These are phyloP conservation scores for Leucosporidium creatinivorum DNA, from an alignment of 768 basidiomycete species.

Conservation along the genomic window DNA sequence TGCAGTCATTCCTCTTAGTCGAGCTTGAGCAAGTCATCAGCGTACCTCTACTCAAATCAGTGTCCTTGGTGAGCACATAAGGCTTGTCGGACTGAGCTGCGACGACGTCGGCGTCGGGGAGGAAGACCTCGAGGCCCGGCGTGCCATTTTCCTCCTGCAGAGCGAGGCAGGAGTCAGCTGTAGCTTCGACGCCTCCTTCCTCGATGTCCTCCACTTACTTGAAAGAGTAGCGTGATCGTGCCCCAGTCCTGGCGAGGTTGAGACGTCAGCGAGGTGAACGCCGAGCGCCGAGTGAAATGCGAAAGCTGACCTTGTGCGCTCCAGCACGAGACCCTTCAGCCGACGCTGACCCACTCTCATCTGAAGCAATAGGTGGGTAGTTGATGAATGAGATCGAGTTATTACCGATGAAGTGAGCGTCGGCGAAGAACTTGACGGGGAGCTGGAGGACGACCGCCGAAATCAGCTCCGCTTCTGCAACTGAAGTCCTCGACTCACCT, in stretches of 20 bases:
- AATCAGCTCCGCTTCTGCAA: too few relatives aligned
- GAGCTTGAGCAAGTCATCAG: too few relatives aligned
- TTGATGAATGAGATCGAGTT: neutral
- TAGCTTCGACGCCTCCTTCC: too few relatives aligned
- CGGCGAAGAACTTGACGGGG: neutral
- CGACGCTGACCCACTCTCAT: neutral
- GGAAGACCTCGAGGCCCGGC: constrained; percentile 8
- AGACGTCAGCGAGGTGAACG: too few relatives aligned
- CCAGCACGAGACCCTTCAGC: neutral
- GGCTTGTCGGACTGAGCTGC: neutral
- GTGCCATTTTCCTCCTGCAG: constrained; percentile 9
- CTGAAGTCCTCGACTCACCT: neutral
- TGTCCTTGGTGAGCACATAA: too few relatives aligned
- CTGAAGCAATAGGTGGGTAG: neutral
- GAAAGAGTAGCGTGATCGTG: constrained; percentile 1
- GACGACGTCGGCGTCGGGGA: neutral
- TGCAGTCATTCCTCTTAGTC: too few relatives aligned
- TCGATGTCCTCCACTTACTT: too few relatives aligned
- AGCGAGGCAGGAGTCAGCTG: too few relatives aligned
- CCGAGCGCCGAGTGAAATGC: too few relatives aligned
- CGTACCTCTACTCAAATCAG: too few relatives aligned
- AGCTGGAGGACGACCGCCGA: neutral
- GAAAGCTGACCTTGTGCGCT: constrained; percentile 1
- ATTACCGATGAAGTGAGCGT: neutral
- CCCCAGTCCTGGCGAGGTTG: constrained; percentile 3